Base-by-base conservation (phyloP, 2,329 filamentous ascomycete genomes). In the Colletotrichum plurivorum region DNA sequence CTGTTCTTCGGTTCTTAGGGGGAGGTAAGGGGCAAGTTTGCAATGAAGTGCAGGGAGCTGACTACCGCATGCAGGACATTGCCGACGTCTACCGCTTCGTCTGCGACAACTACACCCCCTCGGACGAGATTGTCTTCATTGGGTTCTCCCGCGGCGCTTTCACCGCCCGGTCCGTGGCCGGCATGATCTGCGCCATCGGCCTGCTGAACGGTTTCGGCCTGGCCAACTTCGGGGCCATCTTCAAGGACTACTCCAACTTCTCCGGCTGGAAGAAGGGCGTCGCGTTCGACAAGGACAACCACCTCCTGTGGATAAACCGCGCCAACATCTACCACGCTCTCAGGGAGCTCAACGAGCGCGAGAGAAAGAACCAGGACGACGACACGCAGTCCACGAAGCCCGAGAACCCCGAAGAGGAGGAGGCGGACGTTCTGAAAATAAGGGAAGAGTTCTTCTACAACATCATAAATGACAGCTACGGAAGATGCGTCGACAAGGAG, bases 111-210 rank as follows among this genome's bases (percentile, higher is more conserved):
- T 81, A 76, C 58, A 73, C 73, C 27, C 72, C 73, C 8, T 76
- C 74, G 1, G 77, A 79, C 58, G 77, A 81, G 67, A 77, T 81
- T 18, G 70, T 79, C 20, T 76, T 79, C 18, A 69, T 80, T 16
- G 79, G 79, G 5, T 81, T 81, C 72, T 80, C 79, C 0, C 76
- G 79, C 1, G 79, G 79, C 18, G 79, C 79, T n/a, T 81, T 79
- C 62, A 80, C 79, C 0, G 79, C 78, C 20, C 78, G 79, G 13
- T 77, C 78, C 2, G 73, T 80, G 8, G 76, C 78, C 15, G 71
- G 65, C 45, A 59, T 77, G 63, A 63, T 78, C 8, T 66, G 60
- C 31, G 62, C 54, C 16, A n/a, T 72, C 2, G 71, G 69, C 10
- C 56, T 71, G 9, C 49, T 72, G n/a, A 72, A 71, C 36, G 64